Conservation (phyloP, 306 rosid species). For the Vigna reflexopilosa region DNA sequence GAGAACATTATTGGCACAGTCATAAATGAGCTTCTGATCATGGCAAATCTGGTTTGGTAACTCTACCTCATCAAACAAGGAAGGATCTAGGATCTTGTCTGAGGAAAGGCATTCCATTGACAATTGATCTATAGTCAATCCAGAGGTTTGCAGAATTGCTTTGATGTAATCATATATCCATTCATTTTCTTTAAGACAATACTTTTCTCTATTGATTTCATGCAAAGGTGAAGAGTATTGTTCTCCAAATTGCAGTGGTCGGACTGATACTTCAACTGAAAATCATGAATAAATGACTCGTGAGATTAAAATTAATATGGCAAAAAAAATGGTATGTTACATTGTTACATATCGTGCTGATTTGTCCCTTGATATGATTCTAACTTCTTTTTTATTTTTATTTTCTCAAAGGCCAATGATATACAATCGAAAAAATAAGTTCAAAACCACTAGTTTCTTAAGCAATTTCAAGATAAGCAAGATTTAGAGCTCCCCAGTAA, state of each 20-base stretch:
- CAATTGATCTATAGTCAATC: conserved; percentile 67
- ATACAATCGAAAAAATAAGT: conserved; percentile 16
- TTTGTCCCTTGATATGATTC: background rate
- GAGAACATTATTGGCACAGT: conserved; percentile 75
- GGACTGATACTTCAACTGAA: conserved; percentile 62
- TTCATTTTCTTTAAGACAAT: conserved; percentile 59
- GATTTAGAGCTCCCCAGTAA: conserved; percentile 1
- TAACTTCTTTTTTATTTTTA: background rate
- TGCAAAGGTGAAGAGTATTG: conserved; percentile 53
- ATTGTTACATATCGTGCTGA: background rate
- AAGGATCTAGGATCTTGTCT: conserved; percentile 73
- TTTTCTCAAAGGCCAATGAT: conserved; percentile 5
- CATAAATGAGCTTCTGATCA: conserved; percentile 71
- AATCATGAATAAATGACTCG: conserved; percentile 45
- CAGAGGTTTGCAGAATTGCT: conserved; percentile 69
- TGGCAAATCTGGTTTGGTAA: conserved; percentile 63
- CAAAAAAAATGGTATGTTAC: conserved; percentile 4
- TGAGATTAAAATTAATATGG: conserved; percentile 31
- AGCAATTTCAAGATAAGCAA: conserved; percentile 22
- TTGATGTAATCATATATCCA: conserved; percentile 65
- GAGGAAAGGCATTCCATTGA: conserved; percentile 69
- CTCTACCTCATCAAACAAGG: conserved; percentile 63
- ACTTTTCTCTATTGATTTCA: conserved; percentile 49
- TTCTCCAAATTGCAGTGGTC: conserved; percentile 77
- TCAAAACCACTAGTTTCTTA: conserved; percentile 2